phyloP scores from a whole-genome alignment of 495 filamentous ascomycete genomes.

The Hypoxylon lienhwacheense region DNA sequence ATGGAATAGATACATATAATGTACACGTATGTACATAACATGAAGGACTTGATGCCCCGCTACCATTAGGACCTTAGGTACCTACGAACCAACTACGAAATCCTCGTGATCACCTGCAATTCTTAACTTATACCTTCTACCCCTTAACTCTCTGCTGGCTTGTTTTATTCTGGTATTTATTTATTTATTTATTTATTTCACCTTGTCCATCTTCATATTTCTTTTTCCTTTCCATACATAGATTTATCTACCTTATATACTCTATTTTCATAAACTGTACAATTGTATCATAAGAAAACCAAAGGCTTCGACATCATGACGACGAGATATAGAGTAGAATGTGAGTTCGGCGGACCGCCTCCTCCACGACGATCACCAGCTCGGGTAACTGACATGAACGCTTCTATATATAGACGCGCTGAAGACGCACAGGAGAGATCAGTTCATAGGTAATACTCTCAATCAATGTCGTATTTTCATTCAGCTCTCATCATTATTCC shows the following conservation, averaged over 20 bases:
- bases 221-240: background rate
- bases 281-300: background rate
- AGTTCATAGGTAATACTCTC: constrained; percentile 72
- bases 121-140: constrained; percentile 27
- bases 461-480: background rate
- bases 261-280: background rate
- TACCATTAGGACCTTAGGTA: no score
- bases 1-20: constrained; percentile 14
- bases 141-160: constrained; percentile 33
- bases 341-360: constrained; percentile 47
- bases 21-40: no score
- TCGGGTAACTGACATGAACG: constrained; percentile 23
- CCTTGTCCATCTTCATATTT: constrained; percentile 13
- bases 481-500: constrained; percentile 2
- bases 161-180: no score
- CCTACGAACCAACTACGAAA: no score
- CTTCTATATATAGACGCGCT: constrained; percentile 70
- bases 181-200: constrained; percentile 5
- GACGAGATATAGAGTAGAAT: constrained; percentile 88
- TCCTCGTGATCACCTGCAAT: constrained; percentile 6
- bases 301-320: constrained; percentile 62
- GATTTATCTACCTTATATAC: background rate
- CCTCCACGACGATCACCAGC: constrained; percentile 1
- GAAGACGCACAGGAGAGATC: constrained; percentile 85
- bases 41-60: no score